Percentiles rank a stretch among this genome's conserved stretches.
Conservation (phyloP, 371 early-diverging fungal genomes). For the Mortierella sp. region DNA sequence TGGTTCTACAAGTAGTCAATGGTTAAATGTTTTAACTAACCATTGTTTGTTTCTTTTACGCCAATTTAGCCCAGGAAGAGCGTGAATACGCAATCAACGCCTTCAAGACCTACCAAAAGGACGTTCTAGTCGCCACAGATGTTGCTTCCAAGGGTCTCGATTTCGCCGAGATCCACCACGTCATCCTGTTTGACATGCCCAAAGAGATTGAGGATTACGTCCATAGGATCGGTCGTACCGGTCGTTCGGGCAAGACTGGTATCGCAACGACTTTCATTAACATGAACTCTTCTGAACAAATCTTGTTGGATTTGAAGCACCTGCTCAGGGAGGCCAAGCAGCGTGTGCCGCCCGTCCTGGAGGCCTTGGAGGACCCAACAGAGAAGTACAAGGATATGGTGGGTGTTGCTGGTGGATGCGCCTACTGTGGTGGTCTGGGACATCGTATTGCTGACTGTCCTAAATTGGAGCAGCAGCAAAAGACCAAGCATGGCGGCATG, state of each 20-base stretch:
- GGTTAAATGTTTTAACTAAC: background rate
- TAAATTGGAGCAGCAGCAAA: conserved; percentile 74
- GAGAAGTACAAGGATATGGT: conserved; percentile 77
- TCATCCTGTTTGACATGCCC: conserved; percentile 97
- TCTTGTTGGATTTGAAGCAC: conserved; percentile 93
- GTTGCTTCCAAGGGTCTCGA: conserved; percentile 95
- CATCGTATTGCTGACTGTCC: conserved; percentile 95
- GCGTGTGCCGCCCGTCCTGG: conserved; percentile 89
- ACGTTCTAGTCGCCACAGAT: conserved; percentile 95
- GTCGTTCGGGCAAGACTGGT: conserved; percentile 97
- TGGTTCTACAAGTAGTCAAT: background rate
- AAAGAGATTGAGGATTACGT: conserved; percentile 97
- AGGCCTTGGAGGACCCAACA: conserved; percentile 89
- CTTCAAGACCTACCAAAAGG: conserved; percentile 85
- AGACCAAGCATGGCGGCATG: conserved; percentile 54
- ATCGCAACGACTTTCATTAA: conserved; percentile 97
- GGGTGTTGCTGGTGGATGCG: conserved; percentile 78
- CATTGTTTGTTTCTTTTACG: background rate
- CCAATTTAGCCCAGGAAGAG: conserved; percentile 76
- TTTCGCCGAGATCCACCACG: conserved; percentile 93
- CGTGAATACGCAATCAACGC: conserved; percentile 85
- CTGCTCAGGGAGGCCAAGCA: conserved; percentile 95
- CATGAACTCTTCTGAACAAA: conserved; percentile 85
- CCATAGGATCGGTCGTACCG: conserved; percentile 99
- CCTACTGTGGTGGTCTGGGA: conserved; percentile 96